Base-by-base conservation (phyloP, 1,284 basidiomycete species). In the Ustilago xerochloae region DNA sequence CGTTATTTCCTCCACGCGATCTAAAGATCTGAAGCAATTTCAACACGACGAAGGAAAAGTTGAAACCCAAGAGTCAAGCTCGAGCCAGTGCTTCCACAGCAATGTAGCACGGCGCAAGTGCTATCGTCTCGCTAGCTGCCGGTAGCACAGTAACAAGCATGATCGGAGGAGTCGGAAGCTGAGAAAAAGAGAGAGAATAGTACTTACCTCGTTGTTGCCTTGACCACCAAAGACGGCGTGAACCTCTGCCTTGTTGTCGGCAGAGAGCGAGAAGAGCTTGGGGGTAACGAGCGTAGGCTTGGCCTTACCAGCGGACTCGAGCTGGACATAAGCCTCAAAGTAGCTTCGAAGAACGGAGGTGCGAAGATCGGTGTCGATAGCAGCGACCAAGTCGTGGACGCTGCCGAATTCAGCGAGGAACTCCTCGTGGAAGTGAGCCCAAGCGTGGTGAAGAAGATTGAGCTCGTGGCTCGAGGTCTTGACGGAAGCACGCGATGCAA, bases 161-260 rank as follows among this genome's bases (percentile, higher is more conserved):
- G 9, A n/a, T 45, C 43, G 43, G 51, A 28, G 28, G 24, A 20
- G 22, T 9, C 7, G 22, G 43, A 33, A 32, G 28, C 28, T 47
- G 33, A 38, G 55, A 30, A 20, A 24, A 24, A 33, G 3, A 46
- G 12, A 30, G 33, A 18, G 28, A 24, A 35, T n/a, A 22, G 22
- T 9, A 85, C 86, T 82, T 72, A 87, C 86, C 71, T 99, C 96
- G 85, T 98, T 98, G 75, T 92, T 93, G 76, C 96, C 96, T 86
- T 99, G 96, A n/a, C 97, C 97, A 70, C 96, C 96, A 81, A 99
- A 99, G 61, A 99, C 88, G 60, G 93, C 96, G 86, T 92, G 97
- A 74, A 97, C 87, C 65, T 92, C 91, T 32, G 93, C 91, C 55
- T 91, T 88, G 54, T 90, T 90, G 24, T 88, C 86, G 60, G 87